Evolutionary conservation across 495 filamentous ascomycete species (phyloP).

Genomic region (Immersiella caudata): DNA sequence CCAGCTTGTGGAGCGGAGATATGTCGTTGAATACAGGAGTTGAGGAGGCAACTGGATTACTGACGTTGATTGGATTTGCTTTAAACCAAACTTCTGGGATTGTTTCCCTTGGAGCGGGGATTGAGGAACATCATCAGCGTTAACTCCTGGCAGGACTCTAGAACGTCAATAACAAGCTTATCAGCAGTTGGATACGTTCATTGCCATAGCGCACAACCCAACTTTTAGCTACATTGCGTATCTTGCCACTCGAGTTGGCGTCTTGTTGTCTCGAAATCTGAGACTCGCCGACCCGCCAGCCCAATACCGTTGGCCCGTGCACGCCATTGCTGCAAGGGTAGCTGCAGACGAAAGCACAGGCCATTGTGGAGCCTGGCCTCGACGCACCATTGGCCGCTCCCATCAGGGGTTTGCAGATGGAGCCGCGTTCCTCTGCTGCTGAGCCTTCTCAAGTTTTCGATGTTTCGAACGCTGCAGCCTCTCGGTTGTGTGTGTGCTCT

Average conservation of each 20-base stretch:
- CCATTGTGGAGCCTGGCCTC: neutral
- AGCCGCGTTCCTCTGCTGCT: slow-evolving; percentile 6
- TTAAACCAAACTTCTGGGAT: too few species aligned
- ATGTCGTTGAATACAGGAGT: slow-evolving; percentile 70
- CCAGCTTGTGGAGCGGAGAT: slow-evolving; percentile 73
- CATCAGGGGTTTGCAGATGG: slow-evolving; percentile 30
- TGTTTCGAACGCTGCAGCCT: slow-evolving; percentile 23
- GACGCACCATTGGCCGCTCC: slow-evolving; percentile 16
- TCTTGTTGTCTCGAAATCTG: neutral
- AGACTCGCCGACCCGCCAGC: neutral
- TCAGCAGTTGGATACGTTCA: too few species aligned
- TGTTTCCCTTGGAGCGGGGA: neutral
- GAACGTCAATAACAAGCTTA: too few species aligned
- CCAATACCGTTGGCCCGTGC: neutral
- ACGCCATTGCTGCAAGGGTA: neutral
- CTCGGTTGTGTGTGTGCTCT: neutral
- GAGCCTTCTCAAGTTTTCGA: slow-evolving; percentile 22
- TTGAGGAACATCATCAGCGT: too few species aligned
- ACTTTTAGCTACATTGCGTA: too few species aligned
- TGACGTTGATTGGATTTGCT: neutral
- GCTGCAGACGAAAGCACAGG: slow-evolving; percentile 11
- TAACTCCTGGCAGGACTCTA: too few species aligned
- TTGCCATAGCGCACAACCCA: too few species aligned
- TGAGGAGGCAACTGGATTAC: slow-evolving; percentile 20
- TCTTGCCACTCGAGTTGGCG: neutral